Percentiles rank a stretch among this genome's conserved stretches.
Conservation (phyloP, 129 eudicot genomes). For the Deinandra increscens region DNA sequence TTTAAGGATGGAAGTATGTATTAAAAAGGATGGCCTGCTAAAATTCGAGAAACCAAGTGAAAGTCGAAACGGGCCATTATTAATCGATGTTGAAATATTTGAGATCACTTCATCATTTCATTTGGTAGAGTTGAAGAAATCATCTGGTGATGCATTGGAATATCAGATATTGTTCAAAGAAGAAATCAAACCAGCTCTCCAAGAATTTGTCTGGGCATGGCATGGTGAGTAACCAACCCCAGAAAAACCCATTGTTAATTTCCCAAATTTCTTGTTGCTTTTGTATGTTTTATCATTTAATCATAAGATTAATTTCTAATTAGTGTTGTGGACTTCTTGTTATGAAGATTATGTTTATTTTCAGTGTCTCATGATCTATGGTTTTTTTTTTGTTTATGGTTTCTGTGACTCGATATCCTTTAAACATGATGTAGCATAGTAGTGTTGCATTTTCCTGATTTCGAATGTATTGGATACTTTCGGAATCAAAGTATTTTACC, state of each 20-base stretch:
- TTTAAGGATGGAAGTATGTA: conserved; percentile 43
- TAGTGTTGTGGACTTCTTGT: conserved; percentile 2
- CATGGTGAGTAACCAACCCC: conserved; percentile 55
- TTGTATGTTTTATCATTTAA: conserved; percentile 28
- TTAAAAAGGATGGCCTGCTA: conserved; percentile 50
- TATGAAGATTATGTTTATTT: conserved; percentile 20
- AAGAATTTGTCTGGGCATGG: conserved; percentile 77
- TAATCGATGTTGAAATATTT: conserved; percentile 45
- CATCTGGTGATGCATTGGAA: conserved; percentile 52
- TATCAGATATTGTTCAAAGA: conserved; percentile 46
- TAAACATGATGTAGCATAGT: conserved; percentile 14
- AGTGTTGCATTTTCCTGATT: no score
- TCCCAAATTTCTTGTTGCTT: conserved; percentile 22
- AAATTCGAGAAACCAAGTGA: conserved; percentile 38
- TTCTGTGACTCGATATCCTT: conserved; percentile 20
- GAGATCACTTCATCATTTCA: conserved; percentile 52
- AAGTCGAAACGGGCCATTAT: conserved; percentile 27
- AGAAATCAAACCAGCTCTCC: conserved; percentile 50
- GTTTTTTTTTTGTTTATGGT: not conserved
- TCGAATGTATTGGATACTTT: no score
- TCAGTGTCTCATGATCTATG: conserved; percentile 9
- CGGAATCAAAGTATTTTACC: no score
- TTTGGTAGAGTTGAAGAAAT: conserved; percentile 59
- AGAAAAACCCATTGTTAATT: no score
- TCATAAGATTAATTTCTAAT: conserved; percentile 19